Base-by-base conservation (phyloP, 2,329 filamentous ascomycete species). In the Colletotrichum spinosum region DNA sequence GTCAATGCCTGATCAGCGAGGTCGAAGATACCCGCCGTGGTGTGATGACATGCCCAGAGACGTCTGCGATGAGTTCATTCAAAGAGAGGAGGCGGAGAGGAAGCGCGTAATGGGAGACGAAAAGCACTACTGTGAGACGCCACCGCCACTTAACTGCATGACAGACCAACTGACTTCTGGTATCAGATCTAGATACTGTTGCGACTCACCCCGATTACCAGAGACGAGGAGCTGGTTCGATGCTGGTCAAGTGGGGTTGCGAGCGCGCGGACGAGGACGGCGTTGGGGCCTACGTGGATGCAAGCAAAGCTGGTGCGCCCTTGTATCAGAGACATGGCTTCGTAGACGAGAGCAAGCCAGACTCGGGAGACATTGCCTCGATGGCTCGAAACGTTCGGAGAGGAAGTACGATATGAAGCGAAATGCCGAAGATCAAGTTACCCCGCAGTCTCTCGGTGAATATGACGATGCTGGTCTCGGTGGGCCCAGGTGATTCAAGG, bases 191-290 rank as follows among this genome's bases (percentile, higher is more conserved):
- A 1, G 72, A 73, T 42, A 73, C 71, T 1, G 37, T 73, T 2
- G 72, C 55, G 2, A 73, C 72, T 0, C 72, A 72, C 35, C 72
- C 71, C 0, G 70, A 72, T 1, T 73, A 73, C 11, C 72, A 72
- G 42, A 65, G 72, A 2, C 67, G 67, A n/a, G 72, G 72, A 11
- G 67, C 66, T 4, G 71, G 71, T 1, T 72, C 69, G 2, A 68
- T 72, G 69, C 67, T 73, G 2, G 60, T 73, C 8, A 49, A 60
- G 52, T 73, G 70, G 65, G 71, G 72, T 1, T 72, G 72, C 10
- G 65, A 72, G 9, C 57, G 71, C 6, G 72, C 70, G 0, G 72
- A 73, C 6, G 41, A 60, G 8, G 17, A 71, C 2, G 51, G 64
- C 1, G 69, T 70, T 33, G 69, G 50, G 13, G 69, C 67, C 2